Evolutionary conservation across 306 rosid genomes (phyloP).

Genomic region (Canavalia ensiformis): DNA sequence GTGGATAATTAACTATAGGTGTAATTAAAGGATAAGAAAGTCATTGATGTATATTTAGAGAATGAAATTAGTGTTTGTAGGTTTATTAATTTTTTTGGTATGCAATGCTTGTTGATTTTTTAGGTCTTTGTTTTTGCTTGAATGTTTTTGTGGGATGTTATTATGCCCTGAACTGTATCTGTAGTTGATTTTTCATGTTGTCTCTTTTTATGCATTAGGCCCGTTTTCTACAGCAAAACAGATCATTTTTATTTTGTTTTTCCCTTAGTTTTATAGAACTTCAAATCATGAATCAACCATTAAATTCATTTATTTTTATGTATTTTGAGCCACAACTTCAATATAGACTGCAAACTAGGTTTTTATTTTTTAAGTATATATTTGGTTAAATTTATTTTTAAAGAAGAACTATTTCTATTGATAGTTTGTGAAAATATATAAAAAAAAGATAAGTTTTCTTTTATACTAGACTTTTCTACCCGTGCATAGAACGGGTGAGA

Average conservation of each 20-base stretch:
- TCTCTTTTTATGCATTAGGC: neutral
- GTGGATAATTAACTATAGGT: neutral
- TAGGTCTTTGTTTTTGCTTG: constrained; percentile 18
- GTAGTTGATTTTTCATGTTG: neutral
- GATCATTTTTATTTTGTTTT: neutral
- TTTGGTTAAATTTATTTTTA: neutral
- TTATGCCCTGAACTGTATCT: neutral
- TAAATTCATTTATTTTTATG: neutral
- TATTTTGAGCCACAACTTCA: neutral
- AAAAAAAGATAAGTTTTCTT: too few species aligned
- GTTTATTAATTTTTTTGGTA: neutral
- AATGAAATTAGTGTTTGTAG: neutral
- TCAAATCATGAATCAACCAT: neutral
- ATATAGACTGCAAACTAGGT: neutral
- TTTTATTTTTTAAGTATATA: neutral
- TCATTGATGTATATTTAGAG: neutral
- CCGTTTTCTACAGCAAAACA: neutral
- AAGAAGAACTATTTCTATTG: neutral
- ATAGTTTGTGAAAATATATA: too few species aligned
- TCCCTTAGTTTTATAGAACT: neutral
- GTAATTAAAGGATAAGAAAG: neutral
- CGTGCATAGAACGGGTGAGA: too few species aligned
- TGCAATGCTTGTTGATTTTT: neutral
- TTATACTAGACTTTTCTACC: too few species aligned
- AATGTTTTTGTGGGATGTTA: neutral